Evolutionary conservation across 2,329 filamentous ascomycete species (phyloP).

Genomic region (Aureobasidium sp.): DNA sequence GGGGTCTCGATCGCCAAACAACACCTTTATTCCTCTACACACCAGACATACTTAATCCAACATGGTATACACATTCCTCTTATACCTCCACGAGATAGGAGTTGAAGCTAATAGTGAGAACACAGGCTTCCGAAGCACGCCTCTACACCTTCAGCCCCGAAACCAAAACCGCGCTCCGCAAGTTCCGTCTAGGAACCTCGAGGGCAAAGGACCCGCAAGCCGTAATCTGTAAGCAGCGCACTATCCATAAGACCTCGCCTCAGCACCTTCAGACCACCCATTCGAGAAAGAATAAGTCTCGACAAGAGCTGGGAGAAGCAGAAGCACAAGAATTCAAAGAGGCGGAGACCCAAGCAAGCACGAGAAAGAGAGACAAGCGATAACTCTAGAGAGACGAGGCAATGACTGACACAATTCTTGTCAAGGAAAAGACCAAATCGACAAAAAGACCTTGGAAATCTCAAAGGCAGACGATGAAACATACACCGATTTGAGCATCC

Average conservation of each 20-base stretch:
- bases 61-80: neutral
- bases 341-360: neutral
- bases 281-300: neutral
- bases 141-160: conserved; percentile 89
- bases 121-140: conserved; percentile 66
- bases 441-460: conserved; percentile 85
- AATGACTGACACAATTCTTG: neutral
- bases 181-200: conserved; percentile 88
- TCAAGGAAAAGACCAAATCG: conserved; percentile 64
- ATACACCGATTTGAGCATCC: conserved; percentile 71
- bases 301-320: neutral
- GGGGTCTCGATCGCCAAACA: neutral
- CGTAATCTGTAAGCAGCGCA: conserved; percentile 70
- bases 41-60: neutral
- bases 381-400: no score
- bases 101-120: neutral
- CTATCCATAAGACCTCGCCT: no score
- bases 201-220: conserved; percentile 80
- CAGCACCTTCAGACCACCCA: neutral
- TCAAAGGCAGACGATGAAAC: conserved; percentile 70
- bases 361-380: no score
- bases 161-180: conserved; percentile 82
- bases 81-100: no score
- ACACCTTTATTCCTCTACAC: neutral
- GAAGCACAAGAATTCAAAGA: neutral